Conservation (phyloP, 306 rosid genomes). For the Erythrophleum fordii region DNA sequence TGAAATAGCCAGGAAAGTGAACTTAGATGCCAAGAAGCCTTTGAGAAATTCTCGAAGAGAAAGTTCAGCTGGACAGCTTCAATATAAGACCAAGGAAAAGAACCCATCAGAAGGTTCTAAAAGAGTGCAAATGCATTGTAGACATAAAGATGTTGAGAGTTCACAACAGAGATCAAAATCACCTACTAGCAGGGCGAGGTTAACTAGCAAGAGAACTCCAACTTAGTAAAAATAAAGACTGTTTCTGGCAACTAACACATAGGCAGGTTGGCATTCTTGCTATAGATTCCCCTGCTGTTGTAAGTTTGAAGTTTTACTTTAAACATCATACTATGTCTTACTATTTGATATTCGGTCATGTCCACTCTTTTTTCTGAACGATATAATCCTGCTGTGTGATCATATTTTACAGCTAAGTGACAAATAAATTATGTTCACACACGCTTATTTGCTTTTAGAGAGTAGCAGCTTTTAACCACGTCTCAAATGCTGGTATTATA, state of each 20-base stretch:
- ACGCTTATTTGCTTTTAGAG: not conserved
- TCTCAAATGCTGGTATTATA: not conserved
- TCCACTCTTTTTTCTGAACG: not conserved
- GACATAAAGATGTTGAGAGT: constrained; percentile 28
- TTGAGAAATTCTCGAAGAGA: constrained; percentile 41
- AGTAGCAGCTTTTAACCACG: not conserved
- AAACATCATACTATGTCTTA: not conserved
- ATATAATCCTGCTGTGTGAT: not conserved
- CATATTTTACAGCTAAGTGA: not conserved
- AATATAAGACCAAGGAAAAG: constrained; percentile 25
- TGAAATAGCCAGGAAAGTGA: constrained; percentile 35
- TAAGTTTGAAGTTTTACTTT: constrained; percentile 28
- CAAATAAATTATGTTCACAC: not conserved
- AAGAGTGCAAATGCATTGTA: constrained; percentile 31
- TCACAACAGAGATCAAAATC: constrained; percentile 35
- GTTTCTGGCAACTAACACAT: constrained; percentile 26
- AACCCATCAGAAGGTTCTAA: constrained; percentile 25
- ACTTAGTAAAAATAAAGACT: constrained; percentile 28
- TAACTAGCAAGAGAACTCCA: constrained; percentile 37
- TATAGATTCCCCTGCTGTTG: constrained; percentile 21
- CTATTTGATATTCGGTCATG: not conserved
- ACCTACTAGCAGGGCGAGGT: constrained; percentile 32
- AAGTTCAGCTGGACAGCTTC: constrained; percentile 33
- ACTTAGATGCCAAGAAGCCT: constrained; percentile 28
- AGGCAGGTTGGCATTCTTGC: constrained; percentile 39